Base-by-base conservation (phyloP, 2,329 filamentous ascomycete species). In the Fusarium setosum region DNA sequence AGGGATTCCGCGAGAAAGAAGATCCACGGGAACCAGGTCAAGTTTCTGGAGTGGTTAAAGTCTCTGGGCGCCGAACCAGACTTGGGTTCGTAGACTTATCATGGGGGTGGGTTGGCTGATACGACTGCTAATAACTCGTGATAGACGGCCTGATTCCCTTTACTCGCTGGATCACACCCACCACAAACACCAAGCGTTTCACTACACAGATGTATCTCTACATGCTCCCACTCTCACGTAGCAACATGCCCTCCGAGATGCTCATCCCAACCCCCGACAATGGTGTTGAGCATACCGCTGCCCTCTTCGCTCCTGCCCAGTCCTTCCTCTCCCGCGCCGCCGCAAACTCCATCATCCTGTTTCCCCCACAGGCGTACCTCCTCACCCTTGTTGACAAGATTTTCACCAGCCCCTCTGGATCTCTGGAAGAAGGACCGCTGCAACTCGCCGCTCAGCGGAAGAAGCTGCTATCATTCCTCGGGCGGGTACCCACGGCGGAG, bases 181-280 rank as follows among this genome's bases (percentile, higher is more conserved):
- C 82, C 1, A 88, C 86, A 62, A 81, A 90, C 2, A 86, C 89
- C 0, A 93, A 90, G 70, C 87, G 96, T 42, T 99, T 96, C 80
- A 93, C 92, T 0, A 97, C 95, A 1, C 94, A 97, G 75, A 98
- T 98, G 95, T 99, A 98, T 79, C 77, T 98, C 11, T 97, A 97
- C 78, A 90, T 96, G 77, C 84, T 97, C 4, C 94, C 94, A 0
- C 79, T 76, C 2, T 71, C 71, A 50, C 67, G 63, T 13, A 61
- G 64, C 7, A 45, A 67, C 6, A 60, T 74, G 44, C 73, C 78
- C 3, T 74, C 77, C 4, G 85, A 85, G 73, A 88, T 84, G 66
- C 82, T 86, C 70, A 83, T 93, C 45, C 90, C 91, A 26, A 85
- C 87, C 3, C 90, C 94, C 3, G 93, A 95, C 71, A 91, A 91